These are phyloP conservation scores for Crepidotus variabilis DNA, from an alignment of 768 basidiomycete genomes.

Conservation along the genomic window DNA sequence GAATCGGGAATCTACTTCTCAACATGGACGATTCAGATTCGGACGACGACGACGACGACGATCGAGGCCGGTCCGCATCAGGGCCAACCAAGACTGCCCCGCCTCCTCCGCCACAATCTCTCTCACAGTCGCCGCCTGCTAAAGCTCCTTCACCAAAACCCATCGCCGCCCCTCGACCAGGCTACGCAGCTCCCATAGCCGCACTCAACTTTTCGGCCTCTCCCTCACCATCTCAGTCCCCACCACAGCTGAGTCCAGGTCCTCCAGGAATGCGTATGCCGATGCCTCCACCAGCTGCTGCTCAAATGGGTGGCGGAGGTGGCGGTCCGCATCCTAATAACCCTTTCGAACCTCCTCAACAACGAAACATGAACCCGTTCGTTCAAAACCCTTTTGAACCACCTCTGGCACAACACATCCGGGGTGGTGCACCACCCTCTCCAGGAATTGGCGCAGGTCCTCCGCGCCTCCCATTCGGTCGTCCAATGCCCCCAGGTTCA, in stretches of 20 bases:
- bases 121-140: constrained; percentile 1
- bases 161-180: constrained; percentile 69
- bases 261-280: constrained; percentile 2
- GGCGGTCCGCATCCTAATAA: constrained; percentile 9
- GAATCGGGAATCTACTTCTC: constrained; percentile 42
- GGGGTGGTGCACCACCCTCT: too few relatives aligned
- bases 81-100: constrained; percentile 15
- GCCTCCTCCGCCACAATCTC: constrained; percentile 5
- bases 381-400: too few relatives aligned
- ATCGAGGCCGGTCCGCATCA: constrained; percentile 3
- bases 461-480: constrained; percentile 3
- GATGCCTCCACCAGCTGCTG: not conserved
- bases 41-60: constrained; percentile 29
- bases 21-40: constrained; percentile 36
- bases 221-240: constrained; percentile 4
- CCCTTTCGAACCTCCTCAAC: constrained; percentile 22
- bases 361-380: too few relatives aligned
- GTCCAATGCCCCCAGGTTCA: constrained; percentile 4
- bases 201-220: constrained; percentile 53
- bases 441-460: not conserved
- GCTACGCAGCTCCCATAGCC: constrained; percentile 68
- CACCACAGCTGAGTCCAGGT: constrained; percentile 12
- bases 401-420: too few relatives aligned
- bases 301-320: not conserved
- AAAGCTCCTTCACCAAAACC: constrained; percentile 24